Base-by-base conservation (phyloP, 2,329 filamentous ascomycete species). In the Neurospora crassa region DNA sequence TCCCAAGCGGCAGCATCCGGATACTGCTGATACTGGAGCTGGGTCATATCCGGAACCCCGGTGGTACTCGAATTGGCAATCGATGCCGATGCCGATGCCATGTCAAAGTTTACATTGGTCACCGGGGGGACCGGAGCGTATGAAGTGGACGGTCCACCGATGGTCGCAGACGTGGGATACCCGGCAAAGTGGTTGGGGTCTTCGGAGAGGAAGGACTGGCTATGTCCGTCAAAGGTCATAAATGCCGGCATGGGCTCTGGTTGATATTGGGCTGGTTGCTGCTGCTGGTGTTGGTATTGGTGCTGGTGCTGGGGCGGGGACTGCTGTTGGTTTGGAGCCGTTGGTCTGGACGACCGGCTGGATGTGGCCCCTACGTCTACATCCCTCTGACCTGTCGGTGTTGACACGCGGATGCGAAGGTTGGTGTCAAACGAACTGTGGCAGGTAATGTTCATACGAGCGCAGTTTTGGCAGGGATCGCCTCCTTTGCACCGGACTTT, bases 381-480 rank as follows among this genome's bases (percentile, higher is more conserved):
- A 29, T 69, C 67, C 69, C 71, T 74, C 20, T 73, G 72, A 20
- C 75, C 74, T 11, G 67, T 75, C 6, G 74, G 72, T 2, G 75
- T 76, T 18, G 74, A 73, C 14, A 76, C 74, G 8, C 74, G 72
- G 41, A 76, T 74, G 12, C 74, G 70, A 59, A 76, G 74, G 69
- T 76, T 76, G 67, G 74, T 75, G 12, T 76, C 75, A 67, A 76
- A 76, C 5, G 75, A 76, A 42, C 72, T 75, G 45, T 76, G 75
- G 69, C 75, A 76, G 63, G 71, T 74, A 20, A 76, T 75, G 71
- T 74, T 76, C 75, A 76, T 76, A 20, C 74, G 74, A 2, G 73
- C 72, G 40, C 75, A 76, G 71, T 76, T 76, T 40, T 72, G 73
- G 59, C 75, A 76, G n/a, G 75, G 75, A 34, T 71, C 74, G 0